Evolutionary conservation across 2,329 filamentous ascomycete genomes (phyloP).

Genomic region (Stemphylium vesicarium): DNA sequence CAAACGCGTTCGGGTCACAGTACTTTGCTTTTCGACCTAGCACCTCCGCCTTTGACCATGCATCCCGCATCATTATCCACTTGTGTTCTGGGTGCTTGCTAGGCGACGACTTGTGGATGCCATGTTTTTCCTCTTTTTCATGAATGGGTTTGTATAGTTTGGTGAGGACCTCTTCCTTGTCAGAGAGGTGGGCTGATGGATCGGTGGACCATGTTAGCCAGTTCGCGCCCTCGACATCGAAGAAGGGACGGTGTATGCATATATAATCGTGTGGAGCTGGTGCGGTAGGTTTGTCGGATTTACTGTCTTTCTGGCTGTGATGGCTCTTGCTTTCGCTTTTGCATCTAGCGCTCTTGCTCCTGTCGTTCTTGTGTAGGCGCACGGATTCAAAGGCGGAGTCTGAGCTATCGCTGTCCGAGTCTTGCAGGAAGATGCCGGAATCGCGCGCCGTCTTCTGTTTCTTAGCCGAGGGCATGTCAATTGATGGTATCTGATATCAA

Average conservation of each 20-base stretch:
- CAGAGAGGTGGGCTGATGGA: conserved; percentile 1
- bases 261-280: conserved; percentile 18
- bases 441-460: conserved; percentile 12
- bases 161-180: conserved; percentile 1
- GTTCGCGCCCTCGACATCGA: conserved; percentile 17
- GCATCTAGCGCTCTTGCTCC: background rate
- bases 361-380: conserved; percentile 2
- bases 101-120: conserved; percentile 10
- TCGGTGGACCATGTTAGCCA: conserved; percentile 4
- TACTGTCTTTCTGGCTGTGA: background rate
- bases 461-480: conserved; percentile 19
- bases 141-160: conserved; percentile 9
- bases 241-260: conserved; percentile 21
- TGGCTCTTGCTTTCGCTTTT: background rate
- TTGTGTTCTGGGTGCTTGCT: conserved; percentile 19
- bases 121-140: conserved; percentile 9
- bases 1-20: conserved; percentile 21
- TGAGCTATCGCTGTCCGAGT: conserved; percentile 11
- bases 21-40: conserved; percentile 11
- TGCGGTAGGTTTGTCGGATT: background rate
- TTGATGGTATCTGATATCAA: background rate
- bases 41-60: conserved; percentile 14
- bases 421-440: conserved; percentile 7
- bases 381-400: conserved; percentile 8
- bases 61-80: conserved; percentile 28